Evolutionary conservation across 1,284 basidiomycete genomes (phyloP).

Genomic region (Uromyces viciae-fabae): DNA sequence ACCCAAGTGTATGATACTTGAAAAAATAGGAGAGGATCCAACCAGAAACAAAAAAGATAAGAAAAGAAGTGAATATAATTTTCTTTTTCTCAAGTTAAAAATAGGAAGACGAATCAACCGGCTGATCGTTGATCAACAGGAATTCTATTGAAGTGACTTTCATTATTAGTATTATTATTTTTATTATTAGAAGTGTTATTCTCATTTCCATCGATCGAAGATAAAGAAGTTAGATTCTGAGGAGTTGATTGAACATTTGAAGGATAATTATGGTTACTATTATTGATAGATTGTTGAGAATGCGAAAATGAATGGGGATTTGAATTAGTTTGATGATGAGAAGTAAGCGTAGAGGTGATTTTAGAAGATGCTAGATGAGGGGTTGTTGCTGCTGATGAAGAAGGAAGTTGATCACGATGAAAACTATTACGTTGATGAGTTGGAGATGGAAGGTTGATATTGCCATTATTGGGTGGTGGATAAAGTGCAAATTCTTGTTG

Average conservation of each 20-base stretch:
- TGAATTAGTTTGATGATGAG: background rate
- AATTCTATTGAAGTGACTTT: background rate
- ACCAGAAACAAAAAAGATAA: background rate
- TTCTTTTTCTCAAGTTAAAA: background rate
- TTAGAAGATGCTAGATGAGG: slow-evolving; percentile 14
- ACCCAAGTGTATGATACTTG: background rate
- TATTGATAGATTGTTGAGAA: background rate
- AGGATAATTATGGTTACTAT: background rate
- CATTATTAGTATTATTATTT: background rate
- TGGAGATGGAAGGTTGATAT: background rate
- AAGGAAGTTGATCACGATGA: slow-evolving; percentile 17
- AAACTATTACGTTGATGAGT: slow-evolving; percentile 21
- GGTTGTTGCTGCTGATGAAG: background rate
- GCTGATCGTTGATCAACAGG: slow-evolving; percentile 18
- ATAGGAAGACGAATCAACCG: background rate
- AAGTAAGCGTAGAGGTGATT: slow-evolving; percentile 1
- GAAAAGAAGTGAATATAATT: background rate
- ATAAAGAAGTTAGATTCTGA: background rate
- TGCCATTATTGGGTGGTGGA: slow-evolving; percentile 1
- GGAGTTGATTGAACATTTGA: background rate
- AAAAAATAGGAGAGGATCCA: background rate
- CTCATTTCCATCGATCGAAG: background rate
- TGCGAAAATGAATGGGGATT: background rate
- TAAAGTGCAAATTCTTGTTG: background rate
- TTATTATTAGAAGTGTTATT: background rate